phyloP scores from a whole-genome alignment of 208 protist genomes.

The Crithidia sp. region DNA sequence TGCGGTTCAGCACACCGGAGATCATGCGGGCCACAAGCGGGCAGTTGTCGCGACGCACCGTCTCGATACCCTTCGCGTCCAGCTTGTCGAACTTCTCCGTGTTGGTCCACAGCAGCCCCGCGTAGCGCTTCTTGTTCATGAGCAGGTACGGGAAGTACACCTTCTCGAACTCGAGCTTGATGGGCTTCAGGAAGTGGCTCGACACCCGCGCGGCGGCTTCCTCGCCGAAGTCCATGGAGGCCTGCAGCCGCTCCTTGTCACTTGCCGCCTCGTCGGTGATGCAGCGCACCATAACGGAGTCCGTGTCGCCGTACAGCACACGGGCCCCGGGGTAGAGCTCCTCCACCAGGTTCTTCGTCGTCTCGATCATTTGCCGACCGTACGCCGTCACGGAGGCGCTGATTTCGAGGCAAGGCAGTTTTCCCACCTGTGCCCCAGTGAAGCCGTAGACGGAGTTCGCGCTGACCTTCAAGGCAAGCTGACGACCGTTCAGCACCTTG shows the following conservation, averaged over 20 bases:
- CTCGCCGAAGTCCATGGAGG: slow-evolving; percentile 82
- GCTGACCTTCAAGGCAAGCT: slow-evolving; percentile 99
- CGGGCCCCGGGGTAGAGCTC: slow-evolving; percentile 96
- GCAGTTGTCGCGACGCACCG: slow-evolving; percentile 99
- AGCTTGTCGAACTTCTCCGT: slow-evolving; percentile 98
- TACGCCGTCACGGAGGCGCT: slow-evolving; percentile 96
- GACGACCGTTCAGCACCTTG: slow-evolving; percentile 97
- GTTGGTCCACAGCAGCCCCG: slow-evolving; percentile 99
- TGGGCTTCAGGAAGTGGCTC: slow-evolving; percentile 92
- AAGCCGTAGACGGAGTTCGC: slow-evolving; percentile 99
- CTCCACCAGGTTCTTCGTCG: slow-evolving; percentile 94
- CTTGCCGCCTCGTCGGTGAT: slow-evolving; percentile 59
- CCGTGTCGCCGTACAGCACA: slow-evolving; percentile 99
- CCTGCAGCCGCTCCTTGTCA: slow-evolving; percentile 72
- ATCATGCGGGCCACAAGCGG: slow-evolving; percentile 87
- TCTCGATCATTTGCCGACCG: slow-evolving; percentile 99
- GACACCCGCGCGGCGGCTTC: slow-evolving; percentile 94
- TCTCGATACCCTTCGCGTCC: slow-evolving; percentile 99
- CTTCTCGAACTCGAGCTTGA: slow-evolving; percentile 99
- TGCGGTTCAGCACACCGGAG: slow-evolving; percentile 86
- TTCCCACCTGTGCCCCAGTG: slow-evolving; percentile 98
- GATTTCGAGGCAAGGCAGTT: slow-evolving; percentile 98
- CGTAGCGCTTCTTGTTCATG: slow-evolving; percentile 99
- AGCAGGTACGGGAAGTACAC: slow-evolving; percentile 99
- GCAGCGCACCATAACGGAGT: slow-evolving; percentile 99